Percentiles rank a stretch among this genome's conserved stretches.
Evolutionary conservation across 208 protist genomes (phyloP).

Genomic region (Trypanosoma grayi): DNA sequence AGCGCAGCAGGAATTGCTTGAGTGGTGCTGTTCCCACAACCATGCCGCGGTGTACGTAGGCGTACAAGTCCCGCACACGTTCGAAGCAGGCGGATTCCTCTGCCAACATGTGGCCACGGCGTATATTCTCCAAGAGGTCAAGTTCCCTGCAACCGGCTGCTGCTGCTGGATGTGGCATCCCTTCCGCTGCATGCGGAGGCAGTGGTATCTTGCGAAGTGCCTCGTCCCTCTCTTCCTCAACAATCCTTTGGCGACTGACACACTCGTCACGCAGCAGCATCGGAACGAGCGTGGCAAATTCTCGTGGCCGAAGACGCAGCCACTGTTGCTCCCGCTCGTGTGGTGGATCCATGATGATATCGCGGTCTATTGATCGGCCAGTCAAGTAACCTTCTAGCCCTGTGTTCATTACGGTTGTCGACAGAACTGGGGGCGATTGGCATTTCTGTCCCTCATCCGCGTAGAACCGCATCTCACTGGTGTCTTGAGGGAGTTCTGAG

Average conservation of each 20-base stretch:
- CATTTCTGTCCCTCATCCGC: too few species aligned
- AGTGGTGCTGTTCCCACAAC: constrained; percentile 31
- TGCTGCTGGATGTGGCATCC: constrained; percentile 6
- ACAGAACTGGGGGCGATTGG: too few species aligned
- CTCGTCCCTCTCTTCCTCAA: constrained; percentile 35
- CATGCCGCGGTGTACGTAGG: constrained; percentile 27
- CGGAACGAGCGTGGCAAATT: constrained; percentile 18
- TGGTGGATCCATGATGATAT: neutral
- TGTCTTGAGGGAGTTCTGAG: too few species aligned
- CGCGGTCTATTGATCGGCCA: too few species aligned
- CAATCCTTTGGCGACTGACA: constrained; percentile 43
- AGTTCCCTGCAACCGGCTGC: constrained; percentile 11
- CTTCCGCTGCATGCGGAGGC: neutral
- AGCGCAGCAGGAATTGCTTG: constrained; percentile 33
- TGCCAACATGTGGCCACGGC: constrained; percentile 23
- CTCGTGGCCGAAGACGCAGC: neutral
- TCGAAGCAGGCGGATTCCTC: constrained; percentile 16
- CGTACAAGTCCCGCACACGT: constrained; percentile 19
- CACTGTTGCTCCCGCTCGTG: neutral
- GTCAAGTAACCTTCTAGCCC: neutral
- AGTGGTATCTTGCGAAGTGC: constrained; percentile 34
- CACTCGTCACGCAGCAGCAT: constrained; percentile 45
- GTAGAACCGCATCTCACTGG: too few species aligned
- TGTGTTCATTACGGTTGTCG: neutral
- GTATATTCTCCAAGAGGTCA: constrained; percentile 29